Conservation (phyloP, 2,329 filamentous ascomycete genomes). For the Penicillium digitatum region DNA sequence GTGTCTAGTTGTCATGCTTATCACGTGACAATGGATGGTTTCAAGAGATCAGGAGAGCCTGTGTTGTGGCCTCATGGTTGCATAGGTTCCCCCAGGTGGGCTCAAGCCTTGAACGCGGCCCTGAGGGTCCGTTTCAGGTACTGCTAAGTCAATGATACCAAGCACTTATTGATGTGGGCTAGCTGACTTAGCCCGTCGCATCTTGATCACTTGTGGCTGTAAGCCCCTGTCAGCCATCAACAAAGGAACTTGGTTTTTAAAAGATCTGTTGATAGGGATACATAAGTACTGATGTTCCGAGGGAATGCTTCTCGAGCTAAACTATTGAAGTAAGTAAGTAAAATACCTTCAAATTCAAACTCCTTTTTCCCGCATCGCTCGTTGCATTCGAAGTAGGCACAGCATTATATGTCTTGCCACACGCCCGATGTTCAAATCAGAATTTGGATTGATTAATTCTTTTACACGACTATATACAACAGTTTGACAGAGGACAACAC, state of each 20-base stretch:
- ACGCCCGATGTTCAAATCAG: background rate
- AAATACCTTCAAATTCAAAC: background rate
- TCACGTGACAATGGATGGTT: background rate
- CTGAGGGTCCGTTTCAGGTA: conserved; percentile 1
- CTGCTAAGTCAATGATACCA: background rate
- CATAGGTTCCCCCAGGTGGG: background rate
- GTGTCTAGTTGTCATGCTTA: background rate
- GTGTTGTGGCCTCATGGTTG: background rate
- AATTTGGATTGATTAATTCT: background rate
- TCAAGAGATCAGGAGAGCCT: background rate
- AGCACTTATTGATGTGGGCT: background rate
- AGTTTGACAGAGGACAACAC: background rate
- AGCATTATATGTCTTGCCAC: background rate
- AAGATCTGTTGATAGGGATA: background rate
- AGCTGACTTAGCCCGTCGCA: background rate
- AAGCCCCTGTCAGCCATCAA: conserved; percentile 1
- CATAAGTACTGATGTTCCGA: background rate
- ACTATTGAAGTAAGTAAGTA: background rate
- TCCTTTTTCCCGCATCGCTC: background rate
- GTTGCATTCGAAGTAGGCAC: background rate
- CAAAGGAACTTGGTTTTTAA: background rate
- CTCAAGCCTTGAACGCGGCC: conserved; percentile 1
- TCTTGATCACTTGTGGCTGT: background rate
- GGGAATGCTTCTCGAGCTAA: background rate
- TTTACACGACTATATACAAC: too few species aligned